Conservation (phyloP, 2,329 filamentous ascomycete genomes). For the Neofusicoccum laricinum region DNA sequence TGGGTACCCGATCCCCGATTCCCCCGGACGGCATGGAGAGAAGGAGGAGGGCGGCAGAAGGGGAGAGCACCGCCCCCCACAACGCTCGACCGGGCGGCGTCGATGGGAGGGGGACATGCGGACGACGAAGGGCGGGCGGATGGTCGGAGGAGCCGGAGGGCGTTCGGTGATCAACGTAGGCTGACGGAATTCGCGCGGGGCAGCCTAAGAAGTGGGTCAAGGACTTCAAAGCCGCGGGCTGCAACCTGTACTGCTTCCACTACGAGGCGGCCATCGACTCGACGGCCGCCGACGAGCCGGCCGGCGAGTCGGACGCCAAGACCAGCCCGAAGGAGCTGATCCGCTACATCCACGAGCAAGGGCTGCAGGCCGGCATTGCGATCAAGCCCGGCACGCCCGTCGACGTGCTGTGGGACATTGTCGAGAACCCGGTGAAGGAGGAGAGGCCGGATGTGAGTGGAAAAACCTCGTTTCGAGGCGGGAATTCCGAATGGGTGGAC, state of each 20-base stretch:
- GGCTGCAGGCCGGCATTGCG: conserved; percentile 88
- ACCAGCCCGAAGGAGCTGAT: conserved; percentile 85
- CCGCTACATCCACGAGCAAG: conserved; percentile 82
- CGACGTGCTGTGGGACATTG: conserved; percentile 86
- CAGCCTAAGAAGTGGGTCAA: conserved; percentile 98
- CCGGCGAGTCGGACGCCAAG: conserved; percentile 63
- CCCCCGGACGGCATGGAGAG: no score
- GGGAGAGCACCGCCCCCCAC: no score
- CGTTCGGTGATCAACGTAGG: no score
- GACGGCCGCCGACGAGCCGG: conserved; percentile 77
- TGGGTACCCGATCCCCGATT: conserved; percentile 35
- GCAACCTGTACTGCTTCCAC: conserved; percentile 99
- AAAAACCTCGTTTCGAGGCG: no score
- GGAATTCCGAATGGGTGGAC: no score
- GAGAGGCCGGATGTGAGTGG: conserved; percentile 81
- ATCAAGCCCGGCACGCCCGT: conserved; percentile 91
- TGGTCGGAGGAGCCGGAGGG: neutral
- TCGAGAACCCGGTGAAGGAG: conserved; percentile 68
- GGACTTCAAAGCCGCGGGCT: conserved; percentile 89
- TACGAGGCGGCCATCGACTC: conserved; percentile 90
- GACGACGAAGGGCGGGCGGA: no score
- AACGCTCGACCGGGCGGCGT: neutral
- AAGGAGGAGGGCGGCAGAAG: no score
- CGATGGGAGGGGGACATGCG: neutral
- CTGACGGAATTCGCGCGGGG: neutral